Evolutionary conservation across 306 rosid genomes (phyloP).

Genomic region (Nissolia schottii): DNA sequence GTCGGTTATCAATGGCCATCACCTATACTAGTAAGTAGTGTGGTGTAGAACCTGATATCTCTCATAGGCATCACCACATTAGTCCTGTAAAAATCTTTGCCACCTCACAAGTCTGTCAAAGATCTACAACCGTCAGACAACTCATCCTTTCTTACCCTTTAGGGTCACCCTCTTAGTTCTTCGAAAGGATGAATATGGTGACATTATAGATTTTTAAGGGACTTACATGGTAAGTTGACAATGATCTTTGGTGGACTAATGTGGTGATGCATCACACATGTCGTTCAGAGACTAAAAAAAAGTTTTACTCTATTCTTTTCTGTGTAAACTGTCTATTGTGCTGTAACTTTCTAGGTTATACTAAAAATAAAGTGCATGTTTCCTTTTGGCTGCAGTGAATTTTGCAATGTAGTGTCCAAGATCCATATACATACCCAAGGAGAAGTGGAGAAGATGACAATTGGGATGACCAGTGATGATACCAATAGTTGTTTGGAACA

Average conservation of each 20-base stretch:
- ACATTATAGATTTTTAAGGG: not conserved
- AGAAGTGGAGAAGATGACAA: constrained; percentile 95
- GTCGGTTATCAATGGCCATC: not conserved
- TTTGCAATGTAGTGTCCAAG: constrained; percentile 79
- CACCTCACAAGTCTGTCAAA: not conserved
- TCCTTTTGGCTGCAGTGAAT: constrained; percentile 68
- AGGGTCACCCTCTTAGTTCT: not conserved
- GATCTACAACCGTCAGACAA: not conserved
- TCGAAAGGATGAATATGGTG: not conserved
- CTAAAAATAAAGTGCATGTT: not conserved
- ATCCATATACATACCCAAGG: constrained; percentile 81
- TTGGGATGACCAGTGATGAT: constrained; percentile 78
- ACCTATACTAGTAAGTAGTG: not conserved
- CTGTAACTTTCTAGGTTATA: not conserved
- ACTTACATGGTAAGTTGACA: not conserved
- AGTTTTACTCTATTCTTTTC: not conserved
- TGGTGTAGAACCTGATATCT: not conserved
- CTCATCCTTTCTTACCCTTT: not conserved
- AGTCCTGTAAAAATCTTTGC: not conserved
- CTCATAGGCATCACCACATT: not conserved
- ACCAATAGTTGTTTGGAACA: constrained; percentile 90
- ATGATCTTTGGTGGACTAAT: not conserved
- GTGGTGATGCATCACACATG: not conserved
- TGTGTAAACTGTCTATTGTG: not conserved
- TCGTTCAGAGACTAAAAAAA: no score